Evolutionary conservation across 2,329 filamentous ascomycete genomes (phyloP).

Genomic region (Diaporthe eres): DNA sequence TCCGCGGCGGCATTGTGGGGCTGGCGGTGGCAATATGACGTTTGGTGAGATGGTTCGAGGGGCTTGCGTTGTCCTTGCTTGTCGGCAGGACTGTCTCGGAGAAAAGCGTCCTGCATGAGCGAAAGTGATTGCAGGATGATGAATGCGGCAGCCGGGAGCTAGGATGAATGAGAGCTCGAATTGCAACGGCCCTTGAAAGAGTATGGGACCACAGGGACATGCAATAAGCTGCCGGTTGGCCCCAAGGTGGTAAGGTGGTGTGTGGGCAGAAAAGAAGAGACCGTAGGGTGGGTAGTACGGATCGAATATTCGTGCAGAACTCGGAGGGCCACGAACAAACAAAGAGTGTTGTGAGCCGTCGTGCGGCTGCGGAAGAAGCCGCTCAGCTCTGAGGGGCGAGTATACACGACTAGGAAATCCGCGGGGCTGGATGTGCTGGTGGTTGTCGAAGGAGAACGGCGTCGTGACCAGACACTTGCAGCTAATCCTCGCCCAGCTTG

Average conservation of each 20-base stretch:
- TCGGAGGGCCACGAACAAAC: too few relatives aligned
- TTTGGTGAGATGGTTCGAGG: constrained; percentile 2
- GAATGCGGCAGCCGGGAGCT: constrained; percentile 1
- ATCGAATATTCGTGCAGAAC: not conserved
- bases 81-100: not conserved
- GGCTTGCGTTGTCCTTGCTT: not conserved
- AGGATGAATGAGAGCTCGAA: constrained; percentile 27
- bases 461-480: not conserved
- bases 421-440: not conserved
- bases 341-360: not conserved
- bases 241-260: not conserved
- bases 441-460: not conserved
- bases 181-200: constrained; percentile 6
- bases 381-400: not conserved
- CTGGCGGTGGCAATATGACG: constrained; percentile 36
- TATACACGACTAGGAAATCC: not conserved
- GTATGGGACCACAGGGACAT: constrained; percentile 26
- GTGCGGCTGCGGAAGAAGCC: not conserved
- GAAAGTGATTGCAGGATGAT: not conserved
- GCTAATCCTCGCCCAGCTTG: not conserved
- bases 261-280: not conserved
- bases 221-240: not conserved
- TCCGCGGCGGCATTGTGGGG: constrained; percentile 35
- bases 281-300: not conserved
- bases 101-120: not conserved